Evolutionary conservation across 495 filamentous ascomycete genomes (phyloP).

Genomic region (Apodospora peruviana): DNA sequence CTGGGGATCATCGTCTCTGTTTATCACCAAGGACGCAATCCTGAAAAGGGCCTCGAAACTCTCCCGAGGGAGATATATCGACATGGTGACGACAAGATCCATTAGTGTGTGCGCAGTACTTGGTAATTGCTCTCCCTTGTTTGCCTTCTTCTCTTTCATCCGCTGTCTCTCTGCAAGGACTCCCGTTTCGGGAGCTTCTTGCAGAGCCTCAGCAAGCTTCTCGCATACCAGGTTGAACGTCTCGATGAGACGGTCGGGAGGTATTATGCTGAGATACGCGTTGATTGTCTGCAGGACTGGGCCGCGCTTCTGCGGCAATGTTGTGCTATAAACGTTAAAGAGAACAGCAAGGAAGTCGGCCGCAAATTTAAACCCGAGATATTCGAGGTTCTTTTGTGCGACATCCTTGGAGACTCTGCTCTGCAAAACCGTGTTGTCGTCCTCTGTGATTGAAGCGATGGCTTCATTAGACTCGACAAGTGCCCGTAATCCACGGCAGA

Average conservation of each 20-base stretch:
- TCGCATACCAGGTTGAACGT: conserved; percentile 81
- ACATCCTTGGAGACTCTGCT: conserved; percentile 66
- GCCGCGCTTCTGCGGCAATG: conserved; percentile 84
- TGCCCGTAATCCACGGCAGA: conserved; percentile 79
- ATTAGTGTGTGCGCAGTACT: conserved; percentile 93
- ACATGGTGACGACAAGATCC: conserved; percentile 92
- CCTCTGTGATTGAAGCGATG: conserved; percentile 53
- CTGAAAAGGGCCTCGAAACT: conserved; percentile 77
- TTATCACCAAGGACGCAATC: conserved; percentile 74
- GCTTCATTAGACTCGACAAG: conserved; percentile 88
- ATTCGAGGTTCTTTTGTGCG: conserved; percentile 70
- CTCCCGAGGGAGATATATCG: conserved; percentile 79
- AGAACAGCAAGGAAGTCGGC: conserved; percentile 88
- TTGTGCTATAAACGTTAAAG: conserved; percentile 97
- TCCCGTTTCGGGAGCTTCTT: conserved; percentile 49
- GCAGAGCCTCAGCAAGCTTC: conserved; percentile 73
- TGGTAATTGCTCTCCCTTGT: conserved; percentile 65
- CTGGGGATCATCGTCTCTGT: conserved; percentile 74
- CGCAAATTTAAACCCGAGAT: conserved; percentile 66
- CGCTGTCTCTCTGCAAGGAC: too few relatives aligned
- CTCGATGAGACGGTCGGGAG: conserved; percentile 64
- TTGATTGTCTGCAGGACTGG: conserved; percentile 91
- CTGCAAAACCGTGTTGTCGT: conserved; percentile 64
- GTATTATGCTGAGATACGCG: conserved; percentile 84
- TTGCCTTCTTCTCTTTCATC: conserved; percentile 54